These are phyloP conservation scores for Geotrichum aggregatum DNA, from an alignment of 1,139 yeast species.

Conservation along the genomic window DNA sequence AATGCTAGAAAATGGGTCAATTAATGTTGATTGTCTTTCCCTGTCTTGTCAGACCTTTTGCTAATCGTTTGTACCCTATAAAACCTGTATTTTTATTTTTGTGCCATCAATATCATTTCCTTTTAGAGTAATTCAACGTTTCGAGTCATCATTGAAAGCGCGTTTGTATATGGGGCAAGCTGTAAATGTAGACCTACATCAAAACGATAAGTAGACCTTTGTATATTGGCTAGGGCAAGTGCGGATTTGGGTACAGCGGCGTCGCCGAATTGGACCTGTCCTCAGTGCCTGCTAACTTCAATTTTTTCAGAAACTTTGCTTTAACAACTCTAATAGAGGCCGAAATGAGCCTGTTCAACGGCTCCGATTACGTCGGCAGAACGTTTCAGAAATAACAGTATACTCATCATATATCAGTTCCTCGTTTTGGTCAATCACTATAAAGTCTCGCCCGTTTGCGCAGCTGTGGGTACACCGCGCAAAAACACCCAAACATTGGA, in stretches of 20 bases:
- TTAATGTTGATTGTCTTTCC: conserved; percentile 25
- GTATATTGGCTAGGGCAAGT: no score
- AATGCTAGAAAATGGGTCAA: conserved; percentile 95
- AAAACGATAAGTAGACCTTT: no score
- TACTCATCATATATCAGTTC: conserved; percentile 36
- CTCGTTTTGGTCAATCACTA: conserved; percentile 24
- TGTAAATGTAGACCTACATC: no score
- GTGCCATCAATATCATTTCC: background rate
- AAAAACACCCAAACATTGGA: conserved; percentile 30
- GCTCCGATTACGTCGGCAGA: no score
- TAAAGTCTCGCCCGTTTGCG: background rate
- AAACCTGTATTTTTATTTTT: background rate
- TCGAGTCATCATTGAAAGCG: no score
- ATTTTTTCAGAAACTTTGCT: background rate
- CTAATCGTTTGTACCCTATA: background rate
- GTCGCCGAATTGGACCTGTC: conserved; percentile 24
- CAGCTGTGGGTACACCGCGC: conserved; percentile 22
- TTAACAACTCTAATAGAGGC: background rate
- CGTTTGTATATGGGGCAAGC: no score
- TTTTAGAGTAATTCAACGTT: background rate
- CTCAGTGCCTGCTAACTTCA: background rate
- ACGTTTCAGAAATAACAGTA: background rate
- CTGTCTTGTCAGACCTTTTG: background rate
- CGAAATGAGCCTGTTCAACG: no score
- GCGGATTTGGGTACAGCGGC: conserved; percentile 32